phyloP scores from a whole-genome alignment of 225 moss, liverwort and hornwort species.

The Straminergon stramineum region DNA sequence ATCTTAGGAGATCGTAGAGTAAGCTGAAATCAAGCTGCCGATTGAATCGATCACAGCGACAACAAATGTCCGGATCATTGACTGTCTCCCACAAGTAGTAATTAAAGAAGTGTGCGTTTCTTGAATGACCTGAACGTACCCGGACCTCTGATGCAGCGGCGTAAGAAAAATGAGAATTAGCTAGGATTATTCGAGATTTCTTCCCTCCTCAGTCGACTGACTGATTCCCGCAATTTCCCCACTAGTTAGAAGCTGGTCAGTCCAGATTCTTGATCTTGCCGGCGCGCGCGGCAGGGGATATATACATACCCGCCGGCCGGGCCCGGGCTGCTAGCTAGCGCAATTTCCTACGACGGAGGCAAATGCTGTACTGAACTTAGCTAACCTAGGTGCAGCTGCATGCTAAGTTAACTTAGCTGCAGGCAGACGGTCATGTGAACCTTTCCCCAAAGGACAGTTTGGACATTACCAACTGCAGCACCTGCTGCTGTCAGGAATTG shows the following conservation, averaged over 20 bases:
- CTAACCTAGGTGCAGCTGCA: background rate
- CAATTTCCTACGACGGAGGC: background rate
- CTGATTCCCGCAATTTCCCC: background rate
- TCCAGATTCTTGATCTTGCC: background rate
- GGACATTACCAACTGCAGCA: slow-evolving; percentile 19
- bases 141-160: background rate
- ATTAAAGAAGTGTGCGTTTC: background rate
- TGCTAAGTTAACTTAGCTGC: too few species aligned
- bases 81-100: background rate
- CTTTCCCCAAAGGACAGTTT: background rate
- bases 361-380: background rate
- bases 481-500: slow-evolving; percentile 8
- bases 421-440: slow-evolving; percentile 19
- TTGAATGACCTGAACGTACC: background rate
- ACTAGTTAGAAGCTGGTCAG: background rate
- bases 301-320: too few species aligned
- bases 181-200: background rate
- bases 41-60: background rate
- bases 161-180: background rate
- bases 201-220: background rate
- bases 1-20: background rate
- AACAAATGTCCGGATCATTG: background rate
- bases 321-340: too few species aligned
- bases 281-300: background rate
- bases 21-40: slow-evolving; percentile 25